Conservation (phyloP, 345 rosid genomes). For the Abelmoschus esculentus region DNA sequence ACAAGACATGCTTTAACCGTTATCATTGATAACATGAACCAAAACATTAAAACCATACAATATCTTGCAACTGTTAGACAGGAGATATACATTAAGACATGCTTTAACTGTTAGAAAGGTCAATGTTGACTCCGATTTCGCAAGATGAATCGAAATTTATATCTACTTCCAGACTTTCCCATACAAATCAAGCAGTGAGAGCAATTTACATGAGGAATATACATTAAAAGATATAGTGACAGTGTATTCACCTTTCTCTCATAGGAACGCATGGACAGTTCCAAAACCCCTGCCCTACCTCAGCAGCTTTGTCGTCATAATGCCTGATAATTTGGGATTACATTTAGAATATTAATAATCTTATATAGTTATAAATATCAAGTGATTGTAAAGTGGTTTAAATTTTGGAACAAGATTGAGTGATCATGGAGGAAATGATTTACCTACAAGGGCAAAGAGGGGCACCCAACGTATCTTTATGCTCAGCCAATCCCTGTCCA, state of each 20-base stretch:
- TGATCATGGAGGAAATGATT: conserved; percentile 8
- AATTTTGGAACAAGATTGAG: not conserved
- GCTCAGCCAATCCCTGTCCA: conserved; percentile 86
- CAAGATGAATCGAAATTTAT: not conserved
- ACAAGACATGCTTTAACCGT: not conserved
- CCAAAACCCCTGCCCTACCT: conserved; percentile 92
- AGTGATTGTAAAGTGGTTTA: not conserved
- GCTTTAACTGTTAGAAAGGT: not conserved
- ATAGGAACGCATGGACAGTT: conserved; percentile 98
- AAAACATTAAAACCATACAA: not conserved
- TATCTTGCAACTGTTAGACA: no score
- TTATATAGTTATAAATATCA: not conserved
- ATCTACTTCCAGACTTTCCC: not conserved
- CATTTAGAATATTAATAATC: not conserved
- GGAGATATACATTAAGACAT: no score
- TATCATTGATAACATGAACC: not conserved
- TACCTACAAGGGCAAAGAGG: conserved; percentile 90
- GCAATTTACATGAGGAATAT: not conserved
- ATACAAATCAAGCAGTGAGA: not conserved
- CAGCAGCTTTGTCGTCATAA: conserved; percentile 92
- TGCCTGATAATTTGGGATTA: conserved; percentile 43
- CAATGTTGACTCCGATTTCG: not conserved
- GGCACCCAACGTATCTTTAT: conserved; percentile 85
- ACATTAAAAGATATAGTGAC: not conserved
- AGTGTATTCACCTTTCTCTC: conserved; percentile 75